Conservation (phyloP, 2,329 filamentous ascomycete genomes). For the Colletotrichum sansevieriae region DNA sequence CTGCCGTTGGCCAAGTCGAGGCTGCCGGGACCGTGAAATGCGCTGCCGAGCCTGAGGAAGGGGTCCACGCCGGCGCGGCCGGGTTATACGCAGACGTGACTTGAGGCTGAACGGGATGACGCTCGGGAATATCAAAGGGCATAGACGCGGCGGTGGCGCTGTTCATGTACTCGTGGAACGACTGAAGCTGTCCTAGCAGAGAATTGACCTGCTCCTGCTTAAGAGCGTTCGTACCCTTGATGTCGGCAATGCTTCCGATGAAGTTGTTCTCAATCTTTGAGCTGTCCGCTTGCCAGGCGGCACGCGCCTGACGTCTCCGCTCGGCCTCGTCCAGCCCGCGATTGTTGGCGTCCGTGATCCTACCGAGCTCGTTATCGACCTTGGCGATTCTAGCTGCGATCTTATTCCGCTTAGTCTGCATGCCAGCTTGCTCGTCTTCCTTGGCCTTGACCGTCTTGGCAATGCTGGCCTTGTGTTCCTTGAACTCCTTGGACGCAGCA, state of each 20-base stretch:
- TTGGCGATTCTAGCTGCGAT: conserved; percentile 78
- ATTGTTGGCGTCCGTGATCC: conserved; percentile 77
- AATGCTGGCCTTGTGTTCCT: conserved; percentile 70
- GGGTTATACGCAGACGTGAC: conserved; percentile 45
- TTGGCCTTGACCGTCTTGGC: conserved; percentile 74
- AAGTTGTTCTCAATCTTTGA: conserved; percentile 60
- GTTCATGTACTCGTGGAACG: conserved; percentile 51
- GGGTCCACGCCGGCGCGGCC: conserved; percentile 49
- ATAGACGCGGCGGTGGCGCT: conserved; percentile 50
- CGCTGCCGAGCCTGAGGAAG: conserved; percentile 50
- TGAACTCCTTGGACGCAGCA: conserved; percentile 65
- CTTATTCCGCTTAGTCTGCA: conserved; percentile 79
- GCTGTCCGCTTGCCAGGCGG: conserved; percentile 61
- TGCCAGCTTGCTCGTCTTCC: conserved; percentile 72
- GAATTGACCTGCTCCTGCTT: conserved; percentile 57
- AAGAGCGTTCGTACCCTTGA: conserved; percentile 52
- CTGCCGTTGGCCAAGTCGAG: conserved; percentile 53
- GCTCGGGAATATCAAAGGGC: conserved; percentile 47
- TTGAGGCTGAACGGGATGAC: conserved; percentile 31
- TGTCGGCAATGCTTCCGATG: conserved; percentile 53
- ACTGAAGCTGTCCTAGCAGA: conserved; percentile 53
- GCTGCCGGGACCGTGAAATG: conserved; percentile 48
- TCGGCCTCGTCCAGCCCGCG: conserved; percentile 75
- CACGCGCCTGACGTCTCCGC: conserved; percentile 65
- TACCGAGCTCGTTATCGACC: conserved; percentile 78